These are phyloP conservation scores for Prinsepia uniflora DNA, from an alignment of 306 rosid genomes.

Conservation along the genomic window DNA sequence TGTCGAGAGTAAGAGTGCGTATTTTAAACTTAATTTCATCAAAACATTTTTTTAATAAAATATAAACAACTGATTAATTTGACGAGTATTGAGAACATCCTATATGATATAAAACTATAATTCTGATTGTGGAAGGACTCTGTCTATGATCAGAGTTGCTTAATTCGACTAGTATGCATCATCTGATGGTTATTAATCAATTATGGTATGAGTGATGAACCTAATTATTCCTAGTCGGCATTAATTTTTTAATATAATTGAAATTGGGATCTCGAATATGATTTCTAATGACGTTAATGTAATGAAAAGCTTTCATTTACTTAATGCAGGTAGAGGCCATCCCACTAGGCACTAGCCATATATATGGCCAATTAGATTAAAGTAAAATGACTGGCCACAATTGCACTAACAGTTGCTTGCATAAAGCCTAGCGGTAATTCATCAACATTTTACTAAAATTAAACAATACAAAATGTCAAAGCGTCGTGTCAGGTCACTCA, in stretches of 20 bases:
- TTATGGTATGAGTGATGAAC: not conserved
- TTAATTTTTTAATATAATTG: not conserved
- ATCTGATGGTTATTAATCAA: no score
- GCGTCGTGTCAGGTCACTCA: not conserved
- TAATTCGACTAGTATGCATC: no score
- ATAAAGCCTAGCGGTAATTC: not conserved
- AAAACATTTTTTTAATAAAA: no score
- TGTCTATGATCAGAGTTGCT: no score
- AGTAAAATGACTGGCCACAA: not conserved
- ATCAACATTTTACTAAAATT: not conserved
- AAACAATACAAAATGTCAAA: not conserved
- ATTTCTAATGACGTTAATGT: not conserved
- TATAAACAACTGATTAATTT: no score
- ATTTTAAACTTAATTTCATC: no score
- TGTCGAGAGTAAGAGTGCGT: no score
- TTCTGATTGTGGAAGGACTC: no score
- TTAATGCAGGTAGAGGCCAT: conserved; percentile 9
- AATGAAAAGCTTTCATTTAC: not conserved
- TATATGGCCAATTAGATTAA: not conserved
- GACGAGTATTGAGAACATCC: no score
- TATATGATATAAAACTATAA: no score
- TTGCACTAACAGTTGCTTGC: not conserved
- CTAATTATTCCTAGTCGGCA: not conserved
- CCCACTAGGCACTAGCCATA: not conserved
- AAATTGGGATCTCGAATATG: not conserved